A percentile compares a stretch with the other conserved stretches of the same genome.
These are phyloP conservation scores for Moesziomyces aphidis DNA, from an alignment of 1,284 basidiomycete species.

Conservation along the genomic window DNA sequence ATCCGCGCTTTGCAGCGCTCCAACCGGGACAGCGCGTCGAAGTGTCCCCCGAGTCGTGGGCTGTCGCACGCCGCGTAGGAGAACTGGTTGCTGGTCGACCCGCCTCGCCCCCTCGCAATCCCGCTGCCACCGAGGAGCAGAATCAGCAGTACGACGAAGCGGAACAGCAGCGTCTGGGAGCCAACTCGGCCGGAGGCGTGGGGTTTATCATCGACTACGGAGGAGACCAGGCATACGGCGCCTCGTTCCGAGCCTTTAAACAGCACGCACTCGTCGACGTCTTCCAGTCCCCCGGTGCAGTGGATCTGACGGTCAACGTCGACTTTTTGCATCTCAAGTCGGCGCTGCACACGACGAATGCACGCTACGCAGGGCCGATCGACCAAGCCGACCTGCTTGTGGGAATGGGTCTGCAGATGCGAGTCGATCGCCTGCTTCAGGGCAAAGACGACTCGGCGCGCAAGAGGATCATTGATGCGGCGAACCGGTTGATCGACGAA, in stretches of 20 bases:
- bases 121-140: neutral
- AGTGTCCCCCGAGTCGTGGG: constrained; percentile 62
- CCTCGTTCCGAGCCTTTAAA: constrained; percentile 91
- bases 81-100: constrained; percentile 59
- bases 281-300: constrained; percentile 85
- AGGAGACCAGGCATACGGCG: constrained; percentile 76
- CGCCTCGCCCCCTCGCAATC: constrained; percentile 16
- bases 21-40: constrained; percentile 64
- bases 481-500: constrained; percentile 72
- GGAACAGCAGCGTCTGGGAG: constrained; percentile 26
- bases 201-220: constrained; percentile 94
- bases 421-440: constrained; percentile 74
- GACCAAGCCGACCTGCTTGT: constrained; percentile 78
- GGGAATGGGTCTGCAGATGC: constrained; percentile 73
- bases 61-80: constrained; percentile 56
- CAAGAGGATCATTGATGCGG: constrained; percentile 70
- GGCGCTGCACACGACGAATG: constrained; percentile 72
- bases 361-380: constrained; percentile 75
- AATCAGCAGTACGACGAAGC: constrained; percentile 7
- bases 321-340: constrained; percentile 91
- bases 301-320: constrained; percentile 94
- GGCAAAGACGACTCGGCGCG: constrained; percentile 72
- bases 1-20: constrained; percentile 51
- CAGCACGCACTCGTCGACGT: constrained; percentile 86
- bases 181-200: constrained; percentile 74